Evolutionary conservation across 306 rosid species (phyloP), one percentile per base, ranked within the genome.

Genomic region (Argentina anserina): DNA sequence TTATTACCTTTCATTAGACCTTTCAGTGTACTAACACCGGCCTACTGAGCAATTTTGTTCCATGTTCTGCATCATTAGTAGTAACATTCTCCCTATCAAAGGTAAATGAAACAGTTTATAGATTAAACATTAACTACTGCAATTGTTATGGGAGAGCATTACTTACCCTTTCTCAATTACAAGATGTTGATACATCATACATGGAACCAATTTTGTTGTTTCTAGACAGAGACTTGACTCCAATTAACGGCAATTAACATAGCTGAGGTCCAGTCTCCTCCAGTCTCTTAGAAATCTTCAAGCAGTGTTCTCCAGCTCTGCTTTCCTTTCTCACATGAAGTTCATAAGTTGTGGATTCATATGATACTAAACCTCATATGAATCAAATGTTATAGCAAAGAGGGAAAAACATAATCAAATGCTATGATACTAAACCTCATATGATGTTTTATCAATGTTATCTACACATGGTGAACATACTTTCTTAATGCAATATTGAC

Each of bases 321-420:
- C 49, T 76, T 56, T 83, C 86, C 52, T 82, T 85, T 70, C 33
- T 72, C 60, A 26, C 29, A 23, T 26, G 75, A 78, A 58, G 36
- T 73, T 79, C 70, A 72, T 79, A 80, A 73, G 45, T 46, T 39
- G 49, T 14, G 58, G 70, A 72, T 74, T 85, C 83, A 74, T 91
- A n/a, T n/a, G n/a, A n/a, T n/a, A n/a, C n/a, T n/a, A n/a, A n/a
- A n/a, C n/a, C n/a, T n/a, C n/a, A n/a, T n/a, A n/a, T 84, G 85
- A 82, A 82, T 81, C 71, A 80, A n/a, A n/a, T n/a, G n/a, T 91
- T 84, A 84, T 82, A 82, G 80, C 71, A 80, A 71, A 67, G 23
- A 31, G 6, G 7, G 25, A 29, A 20, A 1, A 37, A 10, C 21
- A 17, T 15, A 14, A 20, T 3, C 18, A 9, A 2, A 9, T 0